A percentile compares a stretch with the other conserved stretches of the same genome.
Conservation (phyloP, 2,329 filamentous ascomycete genomes). For the Phialophora expanda region DNA sequence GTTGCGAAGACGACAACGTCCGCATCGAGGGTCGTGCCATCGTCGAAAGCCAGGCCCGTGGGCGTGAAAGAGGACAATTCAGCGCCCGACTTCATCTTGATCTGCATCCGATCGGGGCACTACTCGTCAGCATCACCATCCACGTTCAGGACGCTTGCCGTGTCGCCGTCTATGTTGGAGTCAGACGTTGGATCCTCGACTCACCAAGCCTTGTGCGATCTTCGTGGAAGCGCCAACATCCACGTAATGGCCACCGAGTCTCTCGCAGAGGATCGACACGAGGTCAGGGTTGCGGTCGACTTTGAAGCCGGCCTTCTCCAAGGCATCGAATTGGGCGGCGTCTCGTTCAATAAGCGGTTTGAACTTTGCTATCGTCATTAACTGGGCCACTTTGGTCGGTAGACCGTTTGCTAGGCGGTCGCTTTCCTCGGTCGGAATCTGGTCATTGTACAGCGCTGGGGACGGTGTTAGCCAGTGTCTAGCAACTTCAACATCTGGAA, state of each 20-base stretch:
- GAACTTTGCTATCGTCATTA: constrained; percentile 44
- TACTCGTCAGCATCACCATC: too few species aligned
- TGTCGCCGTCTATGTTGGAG: neutral
- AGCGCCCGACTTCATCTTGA: too few species aligned
- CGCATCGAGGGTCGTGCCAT: too few species aligned
- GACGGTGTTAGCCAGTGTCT: too few species aligned
- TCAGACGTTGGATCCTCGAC: neutral
- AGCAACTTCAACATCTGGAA: too few species aligned
- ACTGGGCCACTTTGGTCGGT: constrained; percentile 41
- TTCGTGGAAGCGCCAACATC: constrained; percentile 52
- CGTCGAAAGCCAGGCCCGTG: too few species aligned
- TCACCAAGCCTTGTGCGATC: constrained; percentile 47
- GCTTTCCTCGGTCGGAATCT: constrained; percentile 35
- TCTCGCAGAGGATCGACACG: constrained; percentile 48
- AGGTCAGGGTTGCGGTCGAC: constrained; percentile 47
- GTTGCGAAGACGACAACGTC: too few species aligned
- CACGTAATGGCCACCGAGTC: constrained; percentile 55
- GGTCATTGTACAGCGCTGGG: constrained; percentile 35
- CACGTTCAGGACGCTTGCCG: too few species aligned
- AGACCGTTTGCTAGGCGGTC: constrained; percentile 39
- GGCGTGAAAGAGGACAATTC: too few species aligned
- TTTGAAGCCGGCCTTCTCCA: constrained; percentile 51
- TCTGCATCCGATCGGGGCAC: too few species aligned
- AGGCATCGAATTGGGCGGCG: constrained; percentile 45
- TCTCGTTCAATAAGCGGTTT: constrained; percentile 42